phyloP scores from a whole-genome alignment of 306 rosid species.

The Quercus aquifolioides region DNA sequence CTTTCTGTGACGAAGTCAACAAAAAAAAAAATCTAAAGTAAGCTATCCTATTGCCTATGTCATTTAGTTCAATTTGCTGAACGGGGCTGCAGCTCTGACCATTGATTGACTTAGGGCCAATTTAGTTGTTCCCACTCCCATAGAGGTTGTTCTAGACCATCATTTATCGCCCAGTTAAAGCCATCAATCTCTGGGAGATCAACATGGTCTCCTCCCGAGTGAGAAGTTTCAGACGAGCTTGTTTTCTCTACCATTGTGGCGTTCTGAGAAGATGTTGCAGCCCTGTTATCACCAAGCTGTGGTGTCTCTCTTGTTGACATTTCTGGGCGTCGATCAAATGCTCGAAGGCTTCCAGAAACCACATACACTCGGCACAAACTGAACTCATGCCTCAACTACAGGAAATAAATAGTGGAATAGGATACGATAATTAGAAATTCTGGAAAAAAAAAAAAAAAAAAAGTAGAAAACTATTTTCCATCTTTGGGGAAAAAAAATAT shows the following conservation, averaged over 20 bases:
- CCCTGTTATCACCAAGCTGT: conserved; percentile 10
- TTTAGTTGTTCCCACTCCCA: conserved; percentile 61
- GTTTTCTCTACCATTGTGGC: conserved; percentile 14
- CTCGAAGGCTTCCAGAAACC: conserved; percentile 69
- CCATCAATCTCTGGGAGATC: conserved; percentile 18
- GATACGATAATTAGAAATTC: neutral
- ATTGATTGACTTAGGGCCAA: conserved; percentile 25
- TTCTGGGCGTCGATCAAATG: conserved; percentile 81
- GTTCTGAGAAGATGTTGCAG: conserved; percentile 6
- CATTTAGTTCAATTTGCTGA: neutral
- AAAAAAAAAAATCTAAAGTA: conserved; percentile 3
- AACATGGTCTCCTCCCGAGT: conserved; percentile 19
- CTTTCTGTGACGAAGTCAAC: neutral
- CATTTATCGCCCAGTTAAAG: conserved; percentile 21
- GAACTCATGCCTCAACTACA: conserved; percentile 75
- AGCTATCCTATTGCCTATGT: neutral
- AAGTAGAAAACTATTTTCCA: too few species aligned
- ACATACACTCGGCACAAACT: conserved; percentile 79
- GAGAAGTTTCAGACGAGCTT: conserved; percentile 40
- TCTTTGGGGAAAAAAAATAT: too few species aligned
- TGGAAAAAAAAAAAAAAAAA: neutral
- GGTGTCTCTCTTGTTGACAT: neutral
- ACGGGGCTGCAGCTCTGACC: neutral
- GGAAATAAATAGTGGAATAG: neutral
- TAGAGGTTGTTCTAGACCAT: conserved; percentile 28